These are phyloP conservation scores for Ustulina deusta DNA, from an alignment of 2,329 filamentous ascomycete genomes.

Conservation along the genomic window DNA sequence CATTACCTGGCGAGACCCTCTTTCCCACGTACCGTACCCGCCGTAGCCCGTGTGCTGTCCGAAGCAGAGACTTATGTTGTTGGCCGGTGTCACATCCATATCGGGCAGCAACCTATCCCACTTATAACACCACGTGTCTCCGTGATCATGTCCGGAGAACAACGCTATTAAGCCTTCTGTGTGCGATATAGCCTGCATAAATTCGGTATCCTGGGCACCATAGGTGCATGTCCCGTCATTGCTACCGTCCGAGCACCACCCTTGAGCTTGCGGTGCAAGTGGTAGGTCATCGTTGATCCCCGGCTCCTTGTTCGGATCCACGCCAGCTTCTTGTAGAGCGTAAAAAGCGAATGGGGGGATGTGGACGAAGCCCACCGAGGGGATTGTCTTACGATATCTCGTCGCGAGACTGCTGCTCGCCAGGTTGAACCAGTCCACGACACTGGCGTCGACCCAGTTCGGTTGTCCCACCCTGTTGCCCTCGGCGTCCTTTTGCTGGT, in stretches of 20 bases:
- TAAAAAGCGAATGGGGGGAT: constrained; percentile 60
- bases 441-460: constrained; percentile 60
- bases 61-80: constrained; percentile 63
- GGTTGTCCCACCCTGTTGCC: constrained; percentile 53
- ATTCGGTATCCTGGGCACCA: constrained; percentile 67
- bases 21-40: constrained; percentile 73
- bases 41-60: constrained; percentile 77
- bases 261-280: constrained; percentile 57
- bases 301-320: constrained; percentile 56
- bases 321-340: constrained; percentile 54
- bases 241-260: constrained; percentile 58
- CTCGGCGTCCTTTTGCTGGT: constrained; percentile 53
- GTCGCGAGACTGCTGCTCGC: constrained; percentile 50
- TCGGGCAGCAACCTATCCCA: constrained; percentile 54
- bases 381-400: constrained; percentile 53
- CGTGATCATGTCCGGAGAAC: constrained; percentile 76
- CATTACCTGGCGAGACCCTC: constrained; percentile 69
- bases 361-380: constrained; percentile 63
- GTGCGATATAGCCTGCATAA: constrained; percentile 71
- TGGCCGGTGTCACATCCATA: constrained; percentile 52
- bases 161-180: constrained; percentile 67
- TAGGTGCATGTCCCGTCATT: constrained; percentile 55
- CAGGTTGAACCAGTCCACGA: constrained; percentile 60
- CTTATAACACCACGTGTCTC: constrained; percentile 68
- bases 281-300: constrained; percentile 61